Evolutionary conservation across 2,329 filamentous ascomycete species (phyloP), one percentile per base, ranked within the genome.

Genomic region (Ophiostoma perfectum): DNA sequence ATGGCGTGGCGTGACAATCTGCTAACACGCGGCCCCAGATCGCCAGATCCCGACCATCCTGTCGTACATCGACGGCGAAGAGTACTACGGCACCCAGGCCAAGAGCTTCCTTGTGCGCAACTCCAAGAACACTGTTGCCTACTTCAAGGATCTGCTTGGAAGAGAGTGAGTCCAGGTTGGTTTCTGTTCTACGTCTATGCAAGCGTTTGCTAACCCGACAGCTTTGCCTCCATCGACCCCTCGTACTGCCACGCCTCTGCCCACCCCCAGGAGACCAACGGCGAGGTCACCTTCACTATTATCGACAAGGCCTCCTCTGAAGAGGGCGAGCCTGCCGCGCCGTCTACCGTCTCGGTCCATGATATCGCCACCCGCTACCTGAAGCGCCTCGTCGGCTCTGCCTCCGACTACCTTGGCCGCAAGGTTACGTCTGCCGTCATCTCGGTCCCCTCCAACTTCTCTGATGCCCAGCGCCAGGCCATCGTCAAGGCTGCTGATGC

Each of bases 11-110:
- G 27, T 27, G 27, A 27, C 27, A 27, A 14, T 9, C 16, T 18
- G n/a, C 60, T 42, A 42, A 63, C 60, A n/a, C 60, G 2, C 27
- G 27, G 27, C 39, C 42, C 69, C 73, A 94, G 95, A 99, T 81
- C 93, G 95, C 79, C 94, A 98, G 80, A 99, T 99, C 73, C 95
- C 95, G 73, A 92, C 93, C 60, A 88, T 96, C 74, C 84, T 99
- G 74, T 97, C 95, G 49, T 99, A 99, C 78, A 90, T 96, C 76
- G 90, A 93, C 68, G 95, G 93, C 73, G 95, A 99, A 77, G 94
- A 99, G 81, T 97, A 96, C 81, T 93, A 96, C 77, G 95, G 95
- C 75, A 89, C 91, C 73, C 94, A 99, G 81, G 95, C 94, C 75
- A 99, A 98, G 86, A 84, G 86, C 72, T 94, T 98, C 81, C 87